phyloP scores from a whole-genome alignment of 2,329 filamentous ascomycete genomes.

The Emergomyces orientalis region DNA sequence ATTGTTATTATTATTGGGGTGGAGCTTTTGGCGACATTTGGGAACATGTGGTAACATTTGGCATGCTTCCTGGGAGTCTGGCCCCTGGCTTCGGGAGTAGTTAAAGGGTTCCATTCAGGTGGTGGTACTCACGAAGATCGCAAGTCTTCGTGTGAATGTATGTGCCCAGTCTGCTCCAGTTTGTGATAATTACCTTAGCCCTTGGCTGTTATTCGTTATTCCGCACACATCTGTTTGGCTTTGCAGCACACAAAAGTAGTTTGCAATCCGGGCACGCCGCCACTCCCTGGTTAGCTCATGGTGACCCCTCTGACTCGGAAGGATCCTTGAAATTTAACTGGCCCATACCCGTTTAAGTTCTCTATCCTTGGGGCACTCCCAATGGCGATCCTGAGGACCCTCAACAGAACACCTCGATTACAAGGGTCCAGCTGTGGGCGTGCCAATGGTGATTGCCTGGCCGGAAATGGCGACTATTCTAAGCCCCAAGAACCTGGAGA shows the following conservation, averaged over 20 bases:
- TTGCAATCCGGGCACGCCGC: background rate
- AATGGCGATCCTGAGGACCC: background rate
- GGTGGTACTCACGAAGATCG: background rate
- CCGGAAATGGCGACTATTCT: background rate
- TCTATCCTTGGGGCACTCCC: background rate
- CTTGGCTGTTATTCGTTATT: background rate
- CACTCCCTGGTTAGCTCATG: background rate
- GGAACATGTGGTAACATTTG: too few relatives aligned
- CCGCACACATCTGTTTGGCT: background rate
- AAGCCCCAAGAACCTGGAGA: background rate
- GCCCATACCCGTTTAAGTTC: background rate
- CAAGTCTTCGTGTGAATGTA: background rate
- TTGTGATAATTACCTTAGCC: background rate
- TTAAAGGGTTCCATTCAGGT: too few relatives aligned
- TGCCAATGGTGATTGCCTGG: slow-evolving; percentile 2
- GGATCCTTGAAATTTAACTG: background rate
- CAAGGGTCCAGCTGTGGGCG: background rate
- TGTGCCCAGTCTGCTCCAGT: background rate
- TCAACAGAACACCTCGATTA: background rate
- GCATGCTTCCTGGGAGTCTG: too few relatives aligned
- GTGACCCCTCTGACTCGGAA: background rate
- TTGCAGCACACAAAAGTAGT: background rate
- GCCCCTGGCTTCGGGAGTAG: too few relatives aligned
- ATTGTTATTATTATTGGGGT: too few relatives aligned
- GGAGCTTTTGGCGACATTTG: too few relatives aligned